Percentiles rank a stretch among this genome's conserved stretches.
Conservation (phyloP, 495 filamentous ascomycete genomes). For the Zalerion maritima region DNA sequence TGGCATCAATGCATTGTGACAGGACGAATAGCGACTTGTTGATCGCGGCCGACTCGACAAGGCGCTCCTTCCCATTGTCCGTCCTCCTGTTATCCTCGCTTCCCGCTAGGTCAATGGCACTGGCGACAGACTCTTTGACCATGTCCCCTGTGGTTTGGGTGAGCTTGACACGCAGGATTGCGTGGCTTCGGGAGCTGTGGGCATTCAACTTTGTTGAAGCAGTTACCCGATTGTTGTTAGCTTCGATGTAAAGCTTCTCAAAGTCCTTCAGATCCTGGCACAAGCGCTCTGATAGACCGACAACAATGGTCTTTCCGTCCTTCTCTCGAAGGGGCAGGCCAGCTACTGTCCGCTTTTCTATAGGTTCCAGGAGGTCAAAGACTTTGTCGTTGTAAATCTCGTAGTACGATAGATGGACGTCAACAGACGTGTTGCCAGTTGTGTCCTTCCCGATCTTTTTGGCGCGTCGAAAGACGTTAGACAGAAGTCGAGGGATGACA, state of each 20-base stretch:
- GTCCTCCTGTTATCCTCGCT: slow-evolving; percentile 93
- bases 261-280: slow-evolving; percentile 87
- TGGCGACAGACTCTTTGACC: slow-evolving; percentile 65
- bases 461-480: slow-evolving; percentile 68
- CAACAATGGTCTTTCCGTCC: slow-evolving; percentile 84
- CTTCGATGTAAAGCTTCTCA: slow-evolving; percentile 80
- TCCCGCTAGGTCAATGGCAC: slow-evolving; percentile 90
- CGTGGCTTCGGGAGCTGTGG: slow-evolving; percentile 84
- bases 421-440: slow-evolving; percentile 54
- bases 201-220: slow-evolving; percentile 94
- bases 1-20: slow-evolving; percentile 92
- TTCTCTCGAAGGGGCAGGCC: slow-evolving; percentile 81
- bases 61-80: slow-evolving; percentile 82
- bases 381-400: slow-evolving; percentile 98
- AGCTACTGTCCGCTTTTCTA: slow-evolving; percentile 74
- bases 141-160: slow-evolving; percentile 57
- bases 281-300: slow-evolving; percentile 73
- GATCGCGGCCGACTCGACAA: slow-evolving; percentile 94
- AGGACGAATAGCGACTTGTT: slow-evolving; percentile 95
- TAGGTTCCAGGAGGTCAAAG: slow-evolving; percentile 80
- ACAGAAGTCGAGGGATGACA: slow-evolving; percentile 79
- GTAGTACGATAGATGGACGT: slow-evolving; percentile 82
- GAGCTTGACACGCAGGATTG: slow-evolving; percentile 82
- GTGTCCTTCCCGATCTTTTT: slow-evolving; percentile 82
- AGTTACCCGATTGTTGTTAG: slow-evolving; percentile 83